phyloP scores from a whole-genome alignment of 257 asterid species.

The Ilex aquifolium region DNA sequence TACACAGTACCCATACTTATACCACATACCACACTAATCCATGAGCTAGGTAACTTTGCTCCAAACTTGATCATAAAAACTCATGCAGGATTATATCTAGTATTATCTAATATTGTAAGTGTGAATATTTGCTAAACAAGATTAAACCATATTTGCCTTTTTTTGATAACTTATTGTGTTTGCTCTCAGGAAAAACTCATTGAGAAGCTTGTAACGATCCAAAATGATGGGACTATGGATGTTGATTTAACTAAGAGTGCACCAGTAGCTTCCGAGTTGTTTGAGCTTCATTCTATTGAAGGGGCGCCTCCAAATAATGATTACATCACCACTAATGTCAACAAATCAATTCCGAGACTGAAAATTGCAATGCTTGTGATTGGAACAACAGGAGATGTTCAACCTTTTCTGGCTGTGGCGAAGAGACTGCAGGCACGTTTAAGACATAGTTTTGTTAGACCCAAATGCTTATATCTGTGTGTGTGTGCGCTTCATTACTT shows the following conservation, averaged over 20 bases:
- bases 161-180: background rate
- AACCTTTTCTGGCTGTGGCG: slow-evolving; percentile 92
- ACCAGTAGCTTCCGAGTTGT: slow-evolving; percentile 75
- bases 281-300: slow-evolving; percentile 66
- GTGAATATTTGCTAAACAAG: too few species aligned
- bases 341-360: slow-evolving; percentile 65
- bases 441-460: background rate
- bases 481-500: too few species aligned
- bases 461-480: too few species aligned
- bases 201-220: slow-evolving; percentile 72
- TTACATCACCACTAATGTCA: slow-evolving; percentile 39
- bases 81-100: background rate
- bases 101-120: too few species aligned
- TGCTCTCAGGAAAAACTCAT: slow-evolving; percentile 60
- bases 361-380: slow-evolving; percentile 85
- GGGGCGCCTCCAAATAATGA: slow-evolving; percentile 36
- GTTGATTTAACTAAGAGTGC: slow-evolving; percentile 72
- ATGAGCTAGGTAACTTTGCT: too few species aligned
- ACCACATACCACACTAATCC: too few species aligned
- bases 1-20: background rate
- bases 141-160: background rate
- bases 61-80: too few species aligned
- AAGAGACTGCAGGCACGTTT: slow-evolving; percentile 76
- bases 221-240: slow-evolving; percentile 90
- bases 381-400: slow-evolving; percentile 99